Evolutionary conservation across 2,329 filamentous ascomycete species (phyloP).

Genomic region (Colletotrichum sidae): DNA sequence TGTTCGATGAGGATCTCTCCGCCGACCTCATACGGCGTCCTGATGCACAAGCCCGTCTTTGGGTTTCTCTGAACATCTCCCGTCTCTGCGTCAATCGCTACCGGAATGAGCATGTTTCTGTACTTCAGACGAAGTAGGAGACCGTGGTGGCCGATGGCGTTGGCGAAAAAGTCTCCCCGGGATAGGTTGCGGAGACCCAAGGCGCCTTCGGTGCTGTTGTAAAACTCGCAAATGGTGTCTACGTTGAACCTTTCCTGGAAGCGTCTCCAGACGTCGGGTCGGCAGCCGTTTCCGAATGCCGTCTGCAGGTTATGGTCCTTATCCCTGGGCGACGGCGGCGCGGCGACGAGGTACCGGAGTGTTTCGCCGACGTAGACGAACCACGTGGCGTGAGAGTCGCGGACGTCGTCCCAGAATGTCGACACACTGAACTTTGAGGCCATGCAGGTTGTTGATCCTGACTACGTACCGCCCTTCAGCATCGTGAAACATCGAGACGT

Average conservation of each 20-base stretch:
- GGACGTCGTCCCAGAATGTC: conserved; percentile 78
- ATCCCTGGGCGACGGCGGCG: conserved; percentile 72
- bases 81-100: conserved; percentile 75
- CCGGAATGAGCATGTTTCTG: conserved; percentile 70
- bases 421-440: conserved; percentile 76
- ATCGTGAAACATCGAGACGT: too few relatives aligned
- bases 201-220: conserved; percentile 81
- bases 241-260: conserved; percentile 64
- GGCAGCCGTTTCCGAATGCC: conserved; percentile 75
- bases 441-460: conserved; percentile 68
- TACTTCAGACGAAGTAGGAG: conserved; percentile 65
- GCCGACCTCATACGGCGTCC: conserved; percentile 73
- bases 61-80: conserved; percentile 75
- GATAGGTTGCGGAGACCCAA: conserved; percentile 71
- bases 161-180: conserved; percentile 70
- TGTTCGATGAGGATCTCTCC: conserved; percentile 81
- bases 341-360: conserved; percentile 77
- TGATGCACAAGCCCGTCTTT: conserved; percentile 74
- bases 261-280: conserved; percentile 75
- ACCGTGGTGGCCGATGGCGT: conserved; percentile 79
- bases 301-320: conserved; percentile 66
- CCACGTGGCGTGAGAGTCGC: conserved; percentile 74
- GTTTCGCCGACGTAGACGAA: conserved; percentile 86
- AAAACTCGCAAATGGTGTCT: conserved; percentile 76
- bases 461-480: background rate